Base-by-base conservation (phyloP, 805 yeast species). In the Metschnikowia lochheadii region DNA sequence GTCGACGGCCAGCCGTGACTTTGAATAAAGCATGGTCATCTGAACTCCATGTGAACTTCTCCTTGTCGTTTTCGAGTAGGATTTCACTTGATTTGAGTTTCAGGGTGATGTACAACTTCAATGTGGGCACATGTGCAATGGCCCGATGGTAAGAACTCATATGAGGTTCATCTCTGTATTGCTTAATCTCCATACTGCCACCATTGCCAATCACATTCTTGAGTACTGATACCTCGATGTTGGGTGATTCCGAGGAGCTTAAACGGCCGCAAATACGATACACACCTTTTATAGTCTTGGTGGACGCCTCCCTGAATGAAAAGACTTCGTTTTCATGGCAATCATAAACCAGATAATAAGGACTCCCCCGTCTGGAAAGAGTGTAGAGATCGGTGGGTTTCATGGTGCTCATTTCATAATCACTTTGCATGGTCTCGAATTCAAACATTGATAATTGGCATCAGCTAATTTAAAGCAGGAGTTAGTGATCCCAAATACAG, bases 191-290 rank as follows among this genome's bases (percentile, higher is more conserved):
- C 8, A 61, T 51, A 34, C 48, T 56, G 5, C 64, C 61, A 14
- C 64, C 57, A 23, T 60, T 57, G 2, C 64, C 64, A 18, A 61
- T 50, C 8, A 56, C 49, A 40, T 54, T 55, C 20, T 33, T 42
- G 20, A 33, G 45, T 5, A 42, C 26, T 14, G 31, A 32, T 3
- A 42, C 45, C 15, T 42, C 45, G 6, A 42, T 32, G 11, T 34
- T 32, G 20, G 45, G 34, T 15, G 45, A 32, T 1, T 33, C 29
- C 11, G 45, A n/a, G n/a, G 45, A 42, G 31, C 29, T 33, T 18
- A 42, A 42, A 15, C 31, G 29, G 5, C 45, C 45, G 11, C 38
- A 23, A 33, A 42, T 21, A 8, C 45, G 45, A 17, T 42, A 33
- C 1, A 23, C 34, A 2, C 45, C 45, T 21, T 17, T 32, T 8